Evolutionary conservation across 2,329 filamentous ascomycete species (phyloP), one percentile per base, ranked within the genome.

Genomic region (Didymella segeticola): DNA sequence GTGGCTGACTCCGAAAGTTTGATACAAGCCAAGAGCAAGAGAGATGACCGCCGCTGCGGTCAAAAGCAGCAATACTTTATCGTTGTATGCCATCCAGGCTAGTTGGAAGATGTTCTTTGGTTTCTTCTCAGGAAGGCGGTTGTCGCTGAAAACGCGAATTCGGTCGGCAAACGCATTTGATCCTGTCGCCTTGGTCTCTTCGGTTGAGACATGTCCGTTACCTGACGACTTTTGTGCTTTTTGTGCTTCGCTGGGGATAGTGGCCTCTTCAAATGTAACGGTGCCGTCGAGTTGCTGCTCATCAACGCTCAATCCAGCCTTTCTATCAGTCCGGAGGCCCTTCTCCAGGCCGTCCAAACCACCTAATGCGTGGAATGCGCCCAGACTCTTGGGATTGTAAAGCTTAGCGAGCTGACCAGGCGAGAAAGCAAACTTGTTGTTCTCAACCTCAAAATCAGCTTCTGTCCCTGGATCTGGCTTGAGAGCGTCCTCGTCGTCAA

Each of bases 81-180:
- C 89, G 68, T 92, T 91, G 75, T 90, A 91, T 1, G 89, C 89
- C 65, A 91, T 88, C 89, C 89, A 93, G 58, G 90, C 89, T 34
- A 92, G 76, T 66, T 87, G 80, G 56, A 88, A 78, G 45, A 92
- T 86, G 31, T 80, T 86, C 70, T 91, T 91, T 20, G 86, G 79
- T 66, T 89, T 89, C 64, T 84, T 84, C 60, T 85, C 85, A 0
- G 89, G 89, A 29, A 93, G 77, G 36, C 85, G 80, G 68, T 92
- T 92, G 58, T 85, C 83, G 47, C 84, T 86, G 69, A 85, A 93
- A 7, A 92, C 79, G 29, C 88, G 85, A 66, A 83, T 88, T 19
- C 90, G 85, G 64, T 92, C 89, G 59, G 83, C 88, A 5, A 73
- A 69, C 11, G 55, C 43, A 5, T 70, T 48, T 47, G 71, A 42